phyloP scores from a whole-genome alignment of 1,139 yeast genomes.

The Kodamaea derodonti region DNA sequence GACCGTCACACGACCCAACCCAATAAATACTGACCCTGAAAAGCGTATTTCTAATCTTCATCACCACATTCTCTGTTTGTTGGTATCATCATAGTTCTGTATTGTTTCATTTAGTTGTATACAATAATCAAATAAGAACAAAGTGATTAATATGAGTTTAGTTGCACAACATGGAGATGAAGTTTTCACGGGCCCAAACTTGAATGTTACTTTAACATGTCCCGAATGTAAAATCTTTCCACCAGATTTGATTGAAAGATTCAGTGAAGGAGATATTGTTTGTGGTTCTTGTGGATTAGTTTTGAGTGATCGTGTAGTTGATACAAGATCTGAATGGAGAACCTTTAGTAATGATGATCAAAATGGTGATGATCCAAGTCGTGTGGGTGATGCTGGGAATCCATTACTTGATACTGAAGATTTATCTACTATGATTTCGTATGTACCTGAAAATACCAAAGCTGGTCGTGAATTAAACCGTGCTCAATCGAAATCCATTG shows the following conservation, averaged over 20 bases:
- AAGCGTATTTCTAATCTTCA: neutral
- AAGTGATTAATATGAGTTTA: constrained; percentile 4
- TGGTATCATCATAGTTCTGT: constrained; percentile 1
- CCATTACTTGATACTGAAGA: constrained; percentile 90
- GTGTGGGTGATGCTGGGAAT: constrained; percentile 99
- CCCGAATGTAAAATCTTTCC: constrained; percentile 96
- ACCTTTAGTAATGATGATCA: constrained; percentile 96
- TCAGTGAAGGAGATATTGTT: constrained; percentile 95
- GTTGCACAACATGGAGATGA: constrained; percentile 5
- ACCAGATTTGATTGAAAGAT: constrained; percentile 91
- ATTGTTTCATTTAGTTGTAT: constrained; percentile 1
- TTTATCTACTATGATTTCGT: constrained; percentile 88
- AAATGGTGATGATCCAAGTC: constrained; percentile 96
- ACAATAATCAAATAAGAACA: neutral
- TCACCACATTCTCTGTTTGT: constrained; percentile 2
- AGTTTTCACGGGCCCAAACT: constrained; percentile 55
- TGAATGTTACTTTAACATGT: constrained; percentile 86
- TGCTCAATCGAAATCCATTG: constrained; percentile 81
- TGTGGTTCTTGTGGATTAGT: constrained; percentile 97
- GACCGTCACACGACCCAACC: no score
- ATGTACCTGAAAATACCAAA: constrained; percentile 71
- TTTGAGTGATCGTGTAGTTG: constrained; percentile 86
- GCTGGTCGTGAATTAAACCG: constrained; percentile 84
- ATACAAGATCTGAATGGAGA: constrained; percentile 97
- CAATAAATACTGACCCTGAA: neutral